Evolutionary conservation across 352 stramenopile species (phyloP).

Genomic region (Globisporangium ultimum): DNA sequence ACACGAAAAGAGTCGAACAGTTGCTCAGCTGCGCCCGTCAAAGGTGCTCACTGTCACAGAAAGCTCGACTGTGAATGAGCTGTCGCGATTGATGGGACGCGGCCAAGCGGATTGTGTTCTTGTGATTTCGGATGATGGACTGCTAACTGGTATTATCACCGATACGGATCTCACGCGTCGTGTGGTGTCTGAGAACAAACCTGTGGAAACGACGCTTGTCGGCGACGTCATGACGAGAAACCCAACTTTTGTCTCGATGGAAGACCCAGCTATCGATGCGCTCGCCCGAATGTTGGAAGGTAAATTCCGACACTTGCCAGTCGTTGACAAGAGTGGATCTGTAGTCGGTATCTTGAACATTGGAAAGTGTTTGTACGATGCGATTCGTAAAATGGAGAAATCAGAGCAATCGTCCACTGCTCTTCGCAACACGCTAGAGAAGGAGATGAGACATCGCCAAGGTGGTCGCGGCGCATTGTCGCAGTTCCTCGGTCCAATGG

Average conservation of each 20-base stretch:
- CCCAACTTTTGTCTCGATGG: constrained; percentile 79
- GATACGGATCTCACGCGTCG: constrained; percentile 87
- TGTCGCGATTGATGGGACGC: constrained; percentile 85
- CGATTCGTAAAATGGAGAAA: constrained; percentile 96
- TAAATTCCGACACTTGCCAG: constrained; percentile 85
- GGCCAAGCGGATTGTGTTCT: constrained; percentile 92
- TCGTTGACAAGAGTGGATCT: constrained; percentile 71
- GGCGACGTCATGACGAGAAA: constrained; percentile 83
- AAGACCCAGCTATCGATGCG: constrained; percentile 82
- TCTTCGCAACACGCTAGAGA: constrained; percentile 75
- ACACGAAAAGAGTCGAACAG: constrained; percentile 75
- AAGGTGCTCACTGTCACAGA: constrained; percentile 89
- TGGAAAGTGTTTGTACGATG: constrained; percentile 98
- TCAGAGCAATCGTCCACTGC: constrained; percentile 72
- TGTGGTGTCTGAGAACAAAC: constrained; percentile 76
- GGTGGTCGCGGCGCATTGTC: constrained; percentile 39
- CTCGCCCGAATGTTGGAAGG: constrained; percentile 86
- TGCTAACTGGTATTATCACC: constrained; percentile 94
- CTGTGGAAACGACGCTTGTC: constrained; percentile 65
- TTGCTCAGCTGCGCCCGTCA: constrained; percentile 73
- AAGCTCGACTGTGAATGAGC: constrained; percentile 77
- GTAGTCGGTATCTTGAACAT: constrained; percentile 98
- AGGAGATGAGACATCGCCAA: constrained; percentile 62
- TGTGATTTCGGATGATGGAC: constrained; percentile 86
- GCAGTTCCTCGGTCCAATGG: constrained; percentile 77